A percentile compares a stretch with the other conserved stretches of the same genome.
These are phyloP conservation scores for Parasarocladium wereldwijsianum DNA, from an alignment of 2,329 filamentous ascomycete species.

Conservation along the genomic window DNA sequence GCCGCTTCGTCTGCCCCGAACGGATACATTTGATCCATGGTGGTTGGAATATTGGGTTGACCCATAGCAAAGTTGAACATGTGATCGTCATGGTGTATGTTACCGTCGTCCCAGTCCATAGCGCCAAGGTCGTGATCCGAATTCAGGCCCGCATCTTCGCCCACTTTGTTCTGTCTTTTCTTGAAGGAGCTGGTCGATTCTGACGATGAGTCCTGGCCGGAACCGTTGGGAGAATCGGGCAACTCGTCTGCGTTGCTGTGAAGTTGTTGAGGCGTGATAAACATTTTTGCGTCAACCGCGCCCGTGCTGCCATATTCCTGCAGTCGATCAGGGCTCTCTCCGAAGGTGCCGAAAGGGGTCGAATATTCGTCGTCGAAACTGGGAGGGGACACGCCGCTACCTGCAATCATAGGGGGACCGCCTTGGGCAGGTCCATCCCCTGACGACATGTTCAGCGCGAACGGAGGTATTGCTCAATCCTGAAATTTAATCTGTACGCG, in stretches of 20 bases:
- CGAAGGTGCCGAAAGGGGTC: slow-evolving; percentile 4
- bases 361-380: slow-evolving; percentile 6
- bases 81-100: slow-evolving; percentile 3
- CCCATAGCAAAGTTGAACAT: slow-evolving; percentile 4
- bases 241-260: slow-evolving; percentile 1
- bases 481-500: no score
- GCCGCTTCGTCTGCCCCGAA: slow-evolving; percentile 3
- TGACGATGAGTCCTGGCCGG: slow-evolving; percentile 6
- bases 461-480: no score
- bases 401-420: slow-evolving; percentile 6
- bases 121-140: slow-evolving; percentile 2
- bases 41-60: slow-evolving; percentile 1
- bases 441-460: slow-evolving; percentile 5
- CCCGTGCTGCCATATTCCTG: slow-evolving; percentile 5
- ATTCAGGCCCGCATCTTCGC: slow-evolving; percentile 1
- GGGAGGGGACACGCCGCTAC: slow-evolving; percentile 3
- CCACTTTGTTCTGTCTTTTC: not conserved
- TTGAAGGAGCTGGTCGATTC: slow-evolving; percentile 6
- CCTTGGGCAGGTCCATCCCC: slow-evolving; percentile 5
- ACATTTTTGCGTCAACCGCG: slow-evolving; percentile 2
- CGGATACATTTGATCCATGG: slow-evolving; percentile 2
- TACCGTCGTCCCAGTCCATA: slow-evolving; percentile 3
- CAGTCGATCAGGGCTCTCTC: slow-evolving; percentile 6
- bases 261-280: slow-evolving; percentile 4
- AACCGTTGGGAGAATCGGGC: slow-evolving; percentile 5